Percentiles rank a stretch among this genome's conserved stretches.
Evolutionary conservation across 495 filamentous ascomycete species (phyloP).

Genomic region (Tuber melanosporum): DNA sequence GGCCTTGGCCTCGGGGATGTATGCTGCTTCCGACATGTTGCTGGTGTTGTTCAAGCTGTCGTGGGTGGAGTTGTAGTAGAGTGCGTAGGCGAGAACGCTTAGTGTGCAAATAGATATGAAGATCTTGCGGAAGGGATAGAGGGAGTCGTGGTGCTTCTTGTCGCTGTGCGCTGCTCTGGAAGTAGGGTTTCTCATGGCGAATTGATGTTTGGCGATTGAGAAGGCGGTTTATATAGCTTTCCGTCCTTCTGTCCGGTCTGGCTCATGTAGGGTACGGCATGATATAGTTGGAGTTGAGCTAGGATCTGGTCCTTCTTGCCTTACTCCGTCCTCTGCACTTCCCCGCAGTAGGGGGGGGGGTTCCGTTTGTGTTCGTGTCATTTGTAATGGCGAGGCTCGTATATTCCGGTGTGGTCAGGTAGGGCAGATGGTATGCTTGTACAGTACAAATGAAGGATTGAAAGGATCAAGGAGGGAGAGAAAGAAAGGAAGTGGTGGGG

Average conservation of each 20-base stretch:
- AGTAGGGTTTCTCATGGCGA: neutral
- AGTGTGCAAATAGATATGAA: neutral
- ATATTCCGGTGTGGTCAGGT: neutral
- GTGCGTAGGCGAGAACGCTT: neutral
- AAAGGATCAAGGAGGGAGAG: neutral
- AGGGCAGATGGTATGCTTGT: neutral
- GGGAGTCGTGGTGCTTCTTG: neutral
- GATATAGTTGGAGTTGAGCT: neutral
- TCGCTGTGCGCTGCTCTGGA: neutral
- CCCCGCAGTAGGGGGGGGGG: neutral
- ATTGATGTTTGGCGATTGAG: neutral
- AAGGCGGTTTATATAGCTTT: neutral
- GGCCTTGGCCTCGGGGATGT: slow-evolving; percentile 15
- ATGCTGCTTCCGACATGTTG: slow-evolving; percentile 3
- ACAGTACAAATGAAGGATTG: neutral
- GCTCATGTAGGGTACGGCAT: neutral
- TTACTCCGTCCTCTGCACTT: neutral
- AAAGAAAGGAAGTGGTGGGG: neutral
- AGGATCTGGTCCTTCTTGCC: neutral
- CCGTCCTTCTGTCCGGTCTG: neutral
- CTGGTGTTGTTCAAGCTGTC: neutral
- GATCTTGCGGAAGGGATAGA: slow-evolving; percentile 2
- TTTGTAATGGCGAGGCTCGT: neutral
- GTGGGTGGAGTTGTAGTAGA: neutral
- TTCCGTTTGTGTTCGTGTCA: neutral